These are phyloP conservation scores for Fusarium sacchari DNA, from an alignment of 2,329 filamentous ascomycete genomes.

Conservation along the genomic window DNA sequence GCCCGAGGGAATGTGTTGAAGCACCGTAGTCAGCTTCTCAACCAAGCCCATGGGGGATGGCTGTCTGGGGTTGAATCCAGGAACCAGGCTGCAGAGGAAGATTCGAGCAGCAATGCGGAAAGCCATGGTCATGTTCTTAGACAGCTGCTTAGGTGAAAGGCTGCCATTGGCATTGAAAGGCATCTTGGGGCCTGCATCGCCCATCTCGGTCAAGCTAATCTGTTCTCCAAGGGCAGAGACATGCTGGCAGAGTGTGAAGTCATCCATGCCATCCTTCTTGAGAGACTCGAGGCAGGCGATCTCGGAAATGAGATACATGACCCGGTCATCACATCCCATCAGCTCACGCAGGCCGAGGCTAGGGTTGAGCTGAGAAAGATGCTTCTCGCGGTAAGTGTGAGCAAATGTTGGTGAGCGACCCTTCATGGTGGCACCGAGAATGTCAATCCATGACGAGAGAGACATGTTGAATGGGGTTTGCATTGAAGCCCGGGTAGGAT, in stretches of 20 bases:
- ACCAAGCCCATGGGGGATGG: constrained; percentile 80
- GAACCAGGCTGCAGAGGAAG: constrained; percentile 95
- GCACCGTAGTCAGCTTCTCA: constrained; percentile 77
- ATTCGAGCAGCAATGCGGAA: constrained; percentile 94
- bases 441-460: constrained; percentile 94
- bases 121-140: constrained; percentile 86
- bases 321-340: constrained; percentile 96
- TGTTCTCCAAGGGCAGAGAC: constrained; percentile 88
- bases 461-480: constrained; percentile 95
- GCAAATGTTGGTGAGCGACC: constrained; percentile 88
- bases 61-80: constrained; percentile 82
- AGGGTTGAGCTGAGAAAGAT: constrained; percentile 72
- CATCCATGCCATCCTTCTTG: constrained; percentile 83
- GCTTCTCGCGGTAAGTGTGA: constrained; percentile 95
- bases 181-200: constrained; percentile 66
- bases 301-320: constrained; percentile 98
- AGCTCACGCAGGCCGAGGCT: constrained; percentile 84
- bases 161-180: constrained; percentile 76
- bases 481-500: constrained; percentile 60
- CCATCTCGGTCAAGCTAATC: constrained; percentile 81
- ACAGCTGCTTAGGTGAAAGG: constrained; percentile 83
- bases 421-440: constrained; percentile 92
- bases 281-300: constrained; percentile 95
- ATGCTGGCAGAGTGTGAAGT: constrained; percentile 87
- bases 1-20: constrained; percentile 85